Base-by-base conservation (phyloP, 495 filamentous ascomycete genomes). In the Opeltia flavorubescens region DNA sequence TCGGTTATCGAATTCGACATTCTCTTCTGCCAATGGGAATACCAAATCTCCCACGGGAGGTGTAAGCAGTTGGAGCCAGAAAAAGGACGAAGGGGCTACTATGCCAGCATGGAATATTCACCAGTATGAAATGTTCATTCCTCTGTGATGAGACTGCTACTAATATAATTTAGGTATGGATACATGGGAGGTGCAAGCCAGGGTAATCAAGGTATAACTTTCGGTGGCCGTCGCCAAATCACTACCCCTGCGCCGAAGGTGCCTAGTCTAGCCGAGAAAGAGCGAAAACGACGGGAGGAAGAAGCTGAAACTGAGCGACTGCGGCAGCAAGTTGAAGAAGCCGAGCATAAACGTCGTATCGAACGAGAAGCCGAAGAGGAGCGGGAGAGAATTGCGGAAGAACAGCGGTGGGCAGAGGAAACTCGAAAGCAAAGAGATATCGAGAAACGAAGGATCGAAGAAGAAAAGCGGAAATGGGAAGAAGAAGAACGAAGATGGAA, bases 181-280 rank as follows among this genome's bases (percentile, higher is more conserved):
- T 96, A 95, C 62, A 91, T 96, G 85, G 93, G 93, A 42, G 93
- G 93, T 25, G 93, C 93, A 6, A 94, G 84, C 54, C 93, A 99
- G 62, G 89, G 84, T 5, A 96, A 94, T 57, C 77, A 95, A 50
- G 93, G 93, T 17, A 81, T 99, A 50, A 75, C 83, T 5, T 99
- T 95, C 60, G 93, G 93, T 43, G 84, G 78, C 20, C 76, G 87
- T 48, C 74, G 93, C 35, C 93, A 99, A 63, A 96, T 99, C 54
- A 96, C 91, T 1, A 84, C 72, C 50, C 74, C 85, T 7, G 72
- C 72, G 26, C 93, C 93, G 5, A 58, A 76, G 51, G 85, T 95
- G 0, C 86, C 86, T 0, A 88, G 71, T 55, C 49, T 84, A 55
- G 75, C 74, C 3, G 79, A 81, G 54, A 83, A 81, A 53, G 75